phyloP scores from a whole-genome alignment of 2,329 filamentous ascomycete species.

The Coniochaeta pulveracea region DNA sequence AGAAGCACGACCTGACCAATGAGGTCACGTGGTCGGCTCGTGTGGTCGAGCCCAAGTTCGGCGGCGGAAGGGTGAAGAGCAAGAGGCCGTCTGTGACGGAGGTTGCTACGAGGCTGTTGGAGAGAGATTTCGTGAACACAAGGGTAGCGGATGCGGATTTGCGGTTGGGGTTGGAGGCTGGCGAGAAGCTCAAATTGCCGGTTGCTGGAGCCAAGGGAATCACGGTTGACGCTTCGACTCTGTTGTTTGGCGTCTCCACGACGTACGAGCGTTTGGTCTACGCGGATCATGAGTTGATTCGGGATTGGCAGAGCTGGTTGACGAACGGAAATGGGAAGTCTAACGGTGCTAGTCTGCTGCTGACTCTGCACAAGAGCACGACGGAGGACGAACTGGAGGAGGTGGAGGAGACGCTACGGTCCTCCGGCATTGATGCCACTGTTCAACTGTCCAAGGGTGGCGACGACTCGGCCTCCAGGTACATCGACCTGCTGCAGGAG shows the following conservation, averaged over 20 bases:
- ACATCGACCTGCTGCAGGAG: conserved; percentile 6
- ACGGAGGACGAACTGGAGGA: conserved; percentile 19
- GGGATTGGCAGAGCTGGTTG: conserved; percentile 33
- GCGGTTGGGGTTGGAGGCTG: conserved; percentile 6
- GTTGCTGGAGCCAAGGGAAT: conserved; percentile 18
- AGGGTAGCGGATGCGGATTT: conserved; percentile 10
- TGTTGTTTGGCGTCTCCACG: conserved; percentile 31
- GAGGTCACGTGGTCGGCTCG: conserved; percentile 14
- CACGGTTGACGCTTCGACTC: conserved; percentile 24
- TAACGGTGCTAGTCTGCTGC: conserved; percentile 30
- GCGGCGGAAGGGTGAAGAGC: conserved; percentile 2
- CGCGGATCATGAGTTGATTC: conserved; percentile 25
- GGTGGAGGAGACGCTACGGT: conserved; percentile 18
- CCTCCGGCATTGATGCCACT: conserved; percentile 26
- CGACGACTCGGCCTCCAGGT: conserved; percentile 11
- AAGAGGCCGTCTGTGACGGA: conserved; percentile 13
- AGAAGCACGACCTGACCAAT: conserved; percentile 13
- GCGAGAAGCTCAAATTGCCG: conserved; percentile 17
- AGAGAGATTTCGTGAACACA: conserved; percentile 9
- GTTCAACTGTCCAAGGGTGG: conserved; percentile 18
- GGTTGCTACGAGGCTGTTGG: conserved; percentile 8
- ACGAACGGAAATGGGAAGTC: conserved; percentile 26
- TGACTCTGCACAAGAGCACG: conserved; percentile 26
- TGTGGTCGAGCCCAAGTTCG: conserved; percentile 10
- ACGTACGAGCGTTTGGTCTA: conserved; percentile 27